phyloP scores from a whole-genome alignment of 495 filamentous ascomycete genomes.

The Durotheca rogersii region DNA sequence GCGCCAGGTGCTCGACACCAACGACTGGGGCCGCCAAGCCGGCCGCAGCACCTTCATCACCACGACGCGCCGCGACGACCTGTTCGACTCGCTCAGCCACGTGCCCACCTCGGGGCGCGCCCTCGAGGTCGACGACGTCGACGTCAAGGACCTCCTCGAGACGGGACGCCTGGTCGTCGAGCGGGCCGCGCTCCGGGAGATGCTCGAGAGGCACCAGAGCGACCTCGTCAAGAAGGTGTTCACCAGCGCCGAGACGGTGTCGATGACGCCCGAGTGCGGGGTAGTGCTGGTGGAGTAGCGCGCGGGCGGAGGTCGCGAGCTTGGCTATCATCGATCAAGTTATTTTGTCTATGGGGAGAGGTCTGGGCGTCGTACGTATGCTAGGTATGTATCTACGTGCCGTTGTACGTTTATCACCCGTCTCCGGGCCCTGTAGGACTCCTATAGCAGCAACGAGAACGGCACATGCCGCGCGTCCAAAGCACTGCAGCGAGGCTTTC shows the following conservation, averaged over 20 bases:
- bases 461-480: not conserved
- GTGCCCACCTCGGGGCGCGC: conserved; percentile 66
- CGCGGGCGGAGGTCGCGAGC: not conserved
- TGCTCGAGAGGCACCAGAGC: conserved; percentile 73
- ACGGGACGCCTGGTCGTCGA: conserved; percentile 84
- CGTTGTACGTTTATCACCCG: conserved; percentile 19
- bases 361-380: too few species aligned
- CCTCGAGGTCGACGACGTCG: conserved; percentile 70
- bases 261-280: conserved; percentile 13
- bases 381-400: conserved; percentile 4
- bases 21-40: conserved; percentile 68
- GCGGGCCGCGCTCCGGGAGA: conserved; percentile 70
- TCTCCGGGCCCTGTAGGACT: conserved; percentile 1
- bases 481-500: too few species aligned
- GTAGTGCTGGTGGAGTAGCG: conserved; percentile 29
- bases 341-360: too few species aligned
- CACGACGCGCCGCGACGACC: conserved; percentile 49
- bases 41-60: conserved; percentile 82
- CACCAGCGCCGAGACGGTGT: conserved; percentile 16
- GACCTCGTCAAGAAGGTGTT: conserved; percentile 58
- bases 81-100: conserved; percentile 60
- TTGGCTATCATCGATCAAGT: too few species aligned
- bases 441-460: conserved; percentile 21
- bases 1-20: conserved; percentile 62
- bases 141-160: conserved; percentile 91